Evolutionary conservation across 1,284 basidiomycete genomes (phyloP).

Genomic region (Ganoderma resinaceum): DNA sequence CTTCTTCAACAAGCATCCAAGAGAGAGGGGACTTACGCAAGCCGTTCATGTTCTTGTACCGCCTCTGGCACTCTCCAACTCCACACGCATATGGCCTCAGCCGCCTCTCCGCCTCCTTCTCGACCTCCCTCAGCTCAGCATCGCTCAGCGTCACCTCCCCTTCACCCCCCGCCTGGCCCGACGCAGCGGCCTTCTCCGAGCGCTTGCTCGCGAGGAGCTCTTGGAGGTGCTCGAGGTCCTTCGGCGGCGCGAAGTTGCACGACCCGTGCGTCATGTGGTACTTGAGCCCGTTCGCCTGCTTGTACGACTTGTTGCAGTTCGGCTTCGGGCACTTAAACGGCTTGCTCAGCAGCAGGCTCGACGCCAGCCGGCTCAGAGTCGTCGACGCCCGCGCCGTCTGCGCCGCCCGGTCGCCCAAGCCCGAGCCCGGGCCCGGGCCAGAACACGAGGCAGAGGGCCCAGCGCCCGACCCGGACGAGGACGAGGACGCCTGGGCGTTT

Average conservation of each 20-base stretch:
- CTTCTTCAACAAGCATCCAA: neutral
- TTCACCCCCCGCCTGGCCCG: conserved; percentile 35
- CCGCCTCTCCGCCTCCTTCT: conserved; percentile 83
- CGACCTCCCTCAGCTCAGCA: conserved; percentile 74
- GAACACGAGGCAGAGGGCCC: neutral
- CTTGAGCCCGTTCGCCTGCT: conserved; percentile 96
- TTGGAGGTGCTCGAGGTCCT: conserved; percentile 76
- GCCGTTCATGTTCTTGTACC: conserved; percentile 99
- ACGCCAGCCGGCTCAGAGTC: conserved; percentile 57
- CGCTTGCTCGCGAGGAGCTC: conserved; percentile 71
- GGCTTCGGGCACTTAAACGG: conserved; percentile 97
- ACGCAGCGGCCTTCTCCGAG: conserved; percentile 37
- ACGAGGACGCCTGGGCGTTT: conserved; percentile 27
- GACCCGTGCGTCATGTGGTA: conserved; percentile 96
- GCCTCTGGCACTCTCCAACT: conserved; percentile 88
- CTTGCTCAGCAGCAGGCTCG: conserved; percentile 71
- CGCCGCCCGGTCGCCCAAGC: conserved; percentile 19
- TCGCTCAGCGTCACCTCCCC: conserved; percentile 53
- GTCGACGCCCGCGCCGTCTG: conserved; percentile 50
- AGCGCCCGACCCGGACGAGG: neutral
- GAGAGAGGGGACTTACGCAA: conserved; percentile 54
- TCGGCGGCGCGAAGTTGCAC: conserved; percentile 90
- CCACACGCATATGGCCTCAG: conserved; percentile 89
- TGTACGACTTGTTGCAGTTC: conserved; percentile 98
- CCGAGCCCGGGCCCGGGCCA: conserved; percentile 15